phyloP scores from a whole-genome alignment of 345 rosid species.

The Ricinus communis region DNA sequence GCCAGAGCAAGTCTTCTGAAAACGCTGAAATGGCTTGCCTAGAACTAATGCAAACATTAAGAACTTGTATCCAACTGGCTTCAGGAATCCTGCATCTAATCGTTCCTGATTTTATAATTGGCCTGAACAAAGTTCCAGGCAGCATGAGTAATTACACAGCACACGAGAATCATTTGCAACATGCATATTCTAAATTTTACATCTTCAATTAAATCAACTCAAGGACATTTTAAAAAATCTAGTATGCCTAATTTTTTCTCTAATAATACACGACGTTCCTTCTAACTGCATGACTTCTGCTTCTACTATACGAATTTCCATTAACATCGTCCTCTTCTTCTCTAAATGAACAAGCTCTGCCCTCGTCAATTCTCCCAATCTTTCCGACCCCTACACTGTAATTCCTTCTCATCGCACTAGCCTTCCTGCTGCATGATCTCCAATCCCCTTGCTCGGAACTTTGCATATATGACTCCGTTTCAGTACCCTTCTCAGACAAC shows the following conservation, averaged over 20 bases:
- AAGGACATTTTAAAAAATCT: too few relatives aligned
- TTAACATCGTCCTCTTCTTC: slow-evolving; percentile 26
- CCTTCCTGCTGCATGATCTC: neutral
- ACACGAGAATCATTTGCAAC: too few relatives aligned
- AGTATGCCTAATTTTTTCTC: neutral
- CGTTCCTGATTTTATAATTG: too few relatives aligned
- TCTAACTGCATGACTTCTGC: slow-evolving; percentile 10
- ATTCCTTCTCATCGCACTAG: slow-evolving; percentile 28
- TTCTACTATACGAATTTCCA: slow-evolving; percentile 10
- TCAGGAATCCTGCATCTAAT: too few relatives aligned
- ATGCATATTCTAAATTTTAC: too few relatives aligned
- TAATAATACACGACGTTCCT: slow-evolving; percentile 5
- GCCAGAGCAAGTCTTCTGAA: too few relatives aligned
- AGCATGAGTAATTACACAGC: too few relatives aligned
- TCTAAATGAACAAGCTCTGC: slow-evolving; percentile 38
- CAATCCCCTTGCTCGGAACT: neutral
- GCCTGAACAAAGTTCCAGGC: too few relatives aligned
- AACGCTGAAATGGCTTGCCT: too few relatives aligned
- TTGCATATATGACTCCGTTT: neutral
- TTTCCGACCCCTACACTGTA: slow-evolving; percentile 50
- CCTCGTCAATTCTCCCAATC: slow-evolving; percentile 53
- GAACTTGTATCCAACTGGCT: too few relatives aligned
- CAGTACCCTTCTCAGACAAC: slow-evolving; percentile 18
- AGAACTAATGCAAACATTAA: too few relatives aligned
- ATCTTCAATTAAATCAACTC: too few relatives aligned